Evolutionary conservation across 2,329 filamentous ascomycete species (phyloP).

Genomic region (Neonectria punicea): DNA sequence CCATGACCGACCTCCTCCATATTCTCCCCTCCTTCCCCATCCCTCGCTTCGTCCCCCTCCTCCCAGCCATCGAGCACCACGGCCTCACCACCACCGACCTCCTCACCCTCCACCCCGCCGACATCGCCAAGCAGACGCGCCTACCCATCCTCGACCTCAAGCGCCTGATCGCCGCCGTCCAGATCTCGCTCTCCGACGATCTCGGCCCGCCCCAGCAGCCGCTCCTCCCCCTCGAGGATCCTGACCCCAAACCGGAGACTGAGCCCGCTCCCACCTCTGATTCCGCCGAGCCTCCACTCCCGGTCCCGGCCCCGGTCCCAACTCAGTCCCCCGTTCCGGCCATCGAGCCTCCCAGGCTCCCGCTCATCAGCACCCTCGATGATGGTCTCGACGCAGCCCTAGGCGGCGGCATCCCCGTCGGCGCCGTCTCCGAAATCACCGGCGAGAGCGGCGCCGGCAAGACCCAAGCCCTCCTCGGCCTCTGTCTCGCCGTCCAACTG

Average conservation of each 20-base stretch:
- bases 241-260: constrained; percentile 7
- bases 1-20: constrained; percentile 87
- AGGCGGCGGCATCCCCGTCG: constrained; percentile 81
- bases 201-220: constrained; percentile 49
- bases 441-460: constrained; percentile 96
- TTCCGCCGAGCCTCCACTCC: constrained; percentile 5
- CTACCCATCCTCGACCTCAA: constrained; percentile 84
- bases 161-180: constrained; percentile 74
- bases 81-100: constrained; percentile 84
- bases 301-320: not conserved
- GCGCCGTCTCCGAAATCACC: constrained; percentile 87
- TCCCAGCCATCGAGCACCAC: constrained; percentile 83
- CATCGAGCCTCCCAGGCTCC: constrained; percentile 4
- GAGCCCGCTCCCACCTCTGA: not conserved
- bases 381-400: constrained; percentile 74
- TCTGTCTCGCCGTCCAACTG: constrained; percentile 87
- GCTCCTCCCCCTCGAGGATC: constrained; percentile 32
- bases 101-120: constrained; percentile 81
- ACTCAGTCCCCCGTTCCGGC: constrained; percentile 1
- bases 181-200: constrained; percentile 74
- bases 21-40: constrained; percentile 84
- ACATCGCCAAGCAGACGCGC: constrained; percentile 87
- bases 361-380: constrained; percentile 82
- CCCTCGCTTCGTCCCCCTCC: constrained; percentile 75
- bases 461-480: constrained; percentile 88